Evolutionary conservation across 2,329 filamentous ascomycete genomes (phyloP).

Genomic region (Exophiala viscosa): DNA sequence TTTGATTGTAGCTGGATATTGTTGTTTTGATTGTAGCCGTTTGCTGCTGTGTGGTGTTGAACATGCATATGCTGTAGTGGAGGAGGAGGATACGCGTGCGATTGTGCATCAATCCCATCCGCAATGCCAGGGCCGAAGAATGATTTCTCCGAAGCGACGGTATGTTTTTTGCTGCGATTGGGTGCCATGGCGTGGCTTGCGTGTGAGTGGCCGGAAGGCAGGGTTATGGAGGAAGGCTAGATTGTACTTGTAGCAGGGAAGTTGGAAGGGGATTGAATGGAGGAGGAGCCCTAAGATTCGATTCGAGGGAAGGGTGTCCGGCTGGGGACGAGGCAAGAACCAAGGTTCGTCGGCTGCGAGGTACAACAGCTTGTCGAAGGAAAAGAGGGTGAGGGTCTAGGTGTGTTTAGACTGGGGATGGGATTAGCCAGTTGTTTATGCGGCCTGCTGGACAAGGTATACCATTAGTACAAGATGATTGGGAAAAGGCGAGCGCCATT

Average conservation of each 20-base stretch:
- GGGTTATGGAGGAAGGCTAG: slow-evolving; percentile 4
- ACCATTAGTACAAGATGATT: too few relatives aligned
- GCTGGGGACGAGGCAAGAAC: not conserved
- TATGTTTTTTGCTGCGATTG: slow-evolving; percentile 14
- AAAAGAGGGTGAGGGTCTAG: not conserved
- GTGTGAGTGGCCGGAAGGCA: slow-evolving; percentile 2
- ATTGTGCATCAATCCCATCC: slow-evolving; percentile 4
- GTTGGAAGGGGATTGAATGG: slow-evolving; percentile 12
- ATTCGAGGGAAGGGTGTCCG: slow-evolving; percentile 2
- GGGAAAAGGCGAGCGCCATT: too few relatives aligned
- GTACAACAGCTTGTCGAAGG: not conserved
- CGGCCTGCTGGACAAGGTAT: too few relatives aligned
- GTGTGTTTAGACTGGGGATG: not conserved
- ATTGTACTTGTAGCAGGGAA: slow-evolving; percentile 15
- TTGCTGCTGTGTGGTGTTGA: not conserved
- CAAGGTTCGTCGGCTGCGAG: slow-evolving; percentile 1
- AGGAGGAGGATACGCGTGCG: slow-evolving; percentile 3
- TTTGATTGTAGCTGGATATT: slow-evolving; percentile 1
- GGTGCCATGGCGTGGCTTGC: slow-evolving; percentile 18
- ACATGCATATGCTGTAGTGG: slow-evolving; percentile 1
- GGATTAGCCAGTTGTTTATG: not conserved
- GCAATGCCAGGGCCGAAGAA: slow-evolving; percentile 5
- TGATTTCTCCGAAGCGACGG: slow-evolving; percentile 24
- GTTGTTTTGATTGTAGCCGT: not conserved
- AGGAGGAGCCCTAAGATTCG: slow-evolving; percentile 7